Conservation (phyloP, 2,329 filamentous ascomycete genomes). For the Botrytis deweyae region DNA sequence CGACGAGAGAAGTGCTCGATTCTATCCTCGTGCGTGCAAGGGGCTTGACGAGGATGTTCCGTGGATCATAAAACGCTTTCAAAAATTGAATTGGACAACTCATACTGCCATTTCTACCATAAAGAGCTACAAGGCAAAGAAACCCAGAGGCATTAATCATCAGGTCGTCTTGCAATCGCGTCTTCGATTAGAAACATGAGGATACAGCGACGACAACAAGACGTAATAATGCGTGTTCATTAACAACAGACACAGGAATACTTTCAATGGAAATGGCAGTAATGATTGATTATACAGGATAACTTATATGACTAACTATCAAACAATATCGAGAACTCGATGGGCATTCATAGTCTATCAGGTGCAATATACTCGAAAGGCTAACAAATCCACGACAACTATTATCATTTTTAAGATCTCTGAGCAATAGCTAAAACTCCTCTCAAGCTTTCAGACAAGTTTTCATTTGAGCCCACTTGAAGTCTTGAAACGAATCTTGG, state of each 20-base stretch:
- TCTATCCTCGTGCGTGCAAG: background rate
- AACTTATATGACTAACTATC: background rate
- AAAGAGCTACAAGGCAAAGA: background rate
- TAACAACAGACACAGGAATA: background rate
- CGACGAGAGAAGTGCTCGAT: background rate
- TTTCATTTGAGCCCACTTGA: background rate
- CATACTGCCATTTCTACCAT: background rate
- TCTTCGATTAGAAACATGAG: background rate
- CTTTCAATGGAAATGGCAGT: background rate
- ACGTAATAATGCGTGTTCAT: background rate
- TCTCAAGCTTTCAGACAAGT: background rate
- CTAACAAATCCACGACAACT: background rate
- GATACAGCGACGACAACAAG: background rate
- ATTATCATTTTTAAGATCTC: background rate
- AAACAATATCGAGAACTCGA: background rate
- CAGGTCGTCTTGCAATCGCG: background rate
- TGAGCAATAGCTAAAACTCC: background rate
- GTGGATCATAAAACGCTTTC: background rate
- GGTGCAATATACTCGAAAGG: background rate
- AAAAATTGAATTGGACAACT: too few species aligned
- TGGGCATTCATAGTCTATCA: background rate
- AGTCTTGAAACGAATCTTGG: background rate
- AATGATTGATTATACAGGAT: background rate
- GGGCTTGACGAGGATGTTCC: accelerated
- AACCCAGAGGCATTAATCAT: background rate